Evolutionary conservation across 768 basidiomycete species (phyloP).

Genomic region (Pleurotus citrinopileatus): DNA sequence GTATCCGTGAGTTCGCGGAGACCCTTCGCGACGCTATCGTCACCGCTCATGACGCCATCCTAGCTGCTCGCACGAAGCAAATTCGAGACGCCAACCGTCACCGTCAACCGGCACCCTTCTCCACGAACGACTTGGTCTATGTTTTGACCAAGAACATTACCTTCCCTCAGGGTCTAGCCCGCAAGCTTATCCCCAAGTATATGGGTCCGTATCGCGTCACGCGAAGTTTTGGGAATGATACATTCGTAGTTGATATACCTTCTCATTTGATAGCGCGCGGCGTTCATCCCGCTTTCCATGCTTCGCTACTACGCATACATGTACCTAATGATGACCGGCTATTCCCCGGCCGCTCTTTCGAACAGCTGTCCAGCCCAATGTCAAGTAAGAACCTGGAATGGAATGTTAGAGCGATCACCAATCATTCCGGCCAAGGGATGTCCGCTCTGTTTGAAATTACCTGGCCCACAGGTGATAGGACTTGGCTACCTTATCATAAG

Average conservation of each 20-base stretch:
- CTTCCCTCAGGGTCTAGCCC: slow-evolving; percentile 21
- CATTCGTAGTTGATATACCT: slow-evolving; percentile 12
- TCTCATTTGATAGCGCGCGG: slow-evolving; percentile 12
- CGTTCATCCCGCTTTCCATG: slow-evolving; percentile 30
- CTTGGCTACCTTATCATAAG: slow-evolving; percentile 28
- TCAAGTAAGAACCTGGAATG: no score
- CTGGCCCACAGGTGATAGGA: slow-evolving; percentile 31
- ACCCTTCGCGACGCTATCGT: background rate
- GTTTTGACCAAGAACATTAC: slow-evolving; percentile 25
- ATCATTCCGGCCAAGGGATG: slow-evolving; percentile 22
- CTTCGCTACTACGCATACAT: slow-evolving; percentile 22
- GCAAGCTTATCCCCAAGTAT: slow-evolving; percentile 30
- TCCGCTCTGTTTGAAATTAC: slow-evolving; percentile 26
- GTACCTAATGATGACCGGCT: slow-evolving; percentile 24
- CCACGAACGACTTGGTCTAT: slow-evolving; percentile 6
- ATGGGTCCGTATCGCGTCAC: slow-evolving; percentile 22
- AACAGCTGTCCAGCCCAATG: slow-evolving; percentile 15
- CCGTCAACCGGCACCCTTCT: slow-evolving; percentile 8
- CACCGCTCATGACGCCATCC: slow-evolving; percentile 27
- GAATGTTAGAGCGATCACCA: slow-evolving; percentile 21
- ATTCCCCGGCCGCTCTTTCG: slow-evolving; percentile 28
- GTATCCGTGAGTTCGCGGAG: slow-evolving; percentile 13
- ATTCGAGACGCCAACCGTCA: slow-evolving; percentile 6
- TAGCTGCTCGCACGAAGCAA: slow-evolving; percentile 13
- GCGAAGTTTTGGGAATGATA: slow-evolving; percentile 8